A percentile compares a stretch with the other conserved stretches of the same genome.
phyloP scores from a whole-genome alignment of 169 alveolate species.

The Cryptosporidium tyzzeri region DNA sequence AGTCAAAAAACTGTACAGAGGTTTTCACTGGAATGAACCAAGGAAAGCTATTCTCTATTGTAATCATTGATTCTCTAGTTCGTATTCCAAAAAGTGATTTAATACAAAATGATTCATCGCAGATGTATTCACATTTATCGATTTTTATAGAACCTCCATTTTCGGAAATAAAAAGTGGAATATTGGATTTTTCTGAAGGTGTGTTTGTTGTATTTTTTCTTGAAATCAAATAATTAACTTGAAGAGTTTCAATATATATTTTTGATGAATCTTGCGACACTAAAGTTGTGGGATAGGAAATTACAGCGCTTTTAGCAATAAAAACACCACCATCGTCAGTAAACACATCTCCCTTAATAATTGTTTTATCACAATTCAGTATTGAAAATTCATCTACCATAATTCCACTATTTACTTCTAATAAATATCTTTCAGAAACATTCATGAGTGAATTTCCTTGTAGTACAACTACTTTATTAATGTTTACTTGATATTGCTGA shows the following conservation, averaged over 20 bases:
- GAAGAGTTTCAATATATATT: constrained; percentile 11
- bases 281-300: constrained; percentile 1
- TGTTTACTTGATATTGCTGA: neutral
- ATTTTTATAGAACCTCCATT: constrained; percentile 42
- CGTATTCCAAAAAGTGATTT: constrained; percentile 23
- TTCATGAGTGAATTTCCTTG: constrained; percentile 60
- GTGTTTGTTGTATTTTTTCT: neutral
- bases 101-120: constrained; percentile 24
- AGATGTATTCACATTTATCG: constrained; percentile 18
- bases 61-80: constrained; percentile 42
- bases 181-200: neutral
- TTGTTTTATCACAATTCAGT: constrained; percentile 1
- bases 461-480: constrained; percentile 33
- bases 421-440: constrained; percentile 14
- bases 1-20: constrained; percentile 6
- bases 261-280: constrained; percentile 60
- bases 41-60: constrained; percentile 31
- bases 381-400: constrained; percentile 67
- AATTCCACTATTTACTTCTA: constrained; percentile 35
- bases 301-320: neutral
- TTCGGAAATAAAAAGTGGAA: constrained; percentile 43
- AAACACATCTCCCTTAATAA: constrained; percentile 30
- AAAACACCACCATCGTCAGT: constrained; percentile 67
- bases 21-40: constrained; percentile 45
- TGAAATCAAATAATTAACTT: neutral